These are phyloP conservation scores for Shiraia bambusicola DNA, from an alignment of 2,329 filamentous ascomycete genomes.

Conservation along the genomic window DNA sequence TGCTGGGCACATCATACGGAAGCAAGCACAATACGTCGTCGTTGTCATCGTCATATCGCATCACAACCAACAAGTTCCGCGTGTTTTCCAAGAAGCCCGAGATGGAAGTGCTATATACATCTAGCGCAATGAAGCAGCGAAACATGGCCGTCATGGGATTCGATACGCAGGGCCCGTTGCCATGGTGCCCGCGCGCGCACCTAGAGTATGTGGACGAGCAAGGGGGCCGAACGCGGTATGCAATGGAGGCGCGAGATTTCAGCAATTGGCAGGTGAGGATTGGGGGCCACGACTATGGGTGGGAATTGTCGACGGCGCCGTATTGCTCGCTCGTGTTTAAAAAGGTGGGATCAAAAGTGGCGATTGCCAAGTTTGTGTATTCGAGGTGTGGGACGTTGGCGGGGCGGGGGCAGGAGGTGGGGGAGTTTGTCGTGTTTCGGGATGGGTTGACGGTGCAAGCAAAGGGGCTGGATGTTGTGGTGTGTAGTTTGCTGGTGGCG, in stretches of 20 bases:
- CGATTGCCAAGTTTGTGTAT: constrained; percentile 37
- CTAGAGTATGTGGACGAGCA: constrained; percentile 18
- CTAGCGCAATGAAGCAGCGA: constrained; percentile 18
- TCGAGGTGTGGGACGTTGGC: constrained; percentile 29
- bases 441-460: constrained; percentile 23
- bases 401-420: constrained; percentile 29
- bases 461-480: constrained; percentile 30
- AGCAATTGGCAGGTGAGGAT: constrained; percentile 28
- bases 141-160: constrained; percentile 31
- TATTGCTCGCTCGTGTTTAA: constrained; percentile 24
- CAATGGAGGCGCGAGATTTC: constrained; percentile 39
- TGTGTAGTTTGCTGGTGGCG: constrained; percentile 31
- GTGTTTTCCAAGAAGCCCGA: constrained; percentile 39
- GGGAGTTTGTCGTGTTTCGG: constrained; percentile 29
- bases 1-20: constrained; percentile 23
- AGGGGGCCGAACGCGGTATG: constrained; percentile 11
- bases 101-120: constrained; percentile 30
- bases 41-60: constrained; percentile 32
- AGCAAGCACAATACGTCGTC: constrained; percentile 12
- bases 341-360: constrained; percentile 13
- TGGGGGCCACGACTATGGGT: constrained; percentile 22
- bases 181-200: constrained; percentile 37
- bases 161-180: constrained; percentile 31
- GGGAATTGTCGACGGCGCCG: constrained; percentile 27
- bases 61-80: constrained; percentile 25